phyloP scores from a whole-genome alignment of 2,329 filamentous ascomycete genomes.

The Grosmannia clavigera region DNA sequence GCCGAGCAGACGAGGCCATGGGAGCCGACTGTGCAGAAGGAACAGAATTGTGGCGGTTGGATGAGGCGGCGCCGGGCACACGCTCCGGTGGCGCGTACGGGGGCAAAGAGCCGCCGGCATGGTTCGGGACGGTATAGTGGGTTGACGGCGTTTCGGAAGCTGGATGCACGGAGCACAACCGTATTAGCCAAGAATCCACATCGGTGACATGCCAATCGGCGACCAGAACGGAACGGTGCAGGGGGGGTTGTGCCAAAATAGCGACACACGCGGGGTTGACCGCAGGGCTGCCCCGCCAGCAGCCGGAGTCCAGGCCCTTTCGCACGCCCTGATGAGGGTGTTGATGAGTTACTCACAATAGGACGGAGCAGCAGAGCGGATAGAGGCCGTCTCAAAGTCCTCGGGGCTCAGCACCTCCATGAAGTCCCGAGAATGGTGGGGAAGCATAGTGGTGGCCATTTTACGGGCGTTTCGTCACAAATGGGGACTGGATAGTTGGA shows the following conservation, averaged over 20 bases:
- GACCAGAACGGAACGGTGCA: background rate
- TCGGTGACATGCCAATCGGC: background rate
- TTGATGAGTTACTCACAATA: slow-evolving; percentile 39
- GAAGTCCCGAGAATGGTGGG: slow-evolving; percentile 8
- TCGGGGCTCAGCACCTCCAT: slow-evolving; percentile 25
- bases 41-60: slow-evolving; percentile 3
- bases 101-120: slow-evolving; percentile 29
- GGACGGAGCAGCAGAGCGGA: slow-evolving; percentile 55
- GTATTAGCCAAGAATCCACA: background rate
- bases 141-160: slow-evolving; percentile 55
- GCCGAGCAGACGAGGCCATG: background rate
- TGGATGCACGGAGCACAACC: slow-evolving; percentile 15
- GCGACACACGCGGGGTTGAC: background rate
- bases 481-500: background rate
- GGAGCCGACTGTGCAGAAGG: background rate
- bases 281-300: background rate
- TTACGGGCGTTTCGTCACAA: background rate
- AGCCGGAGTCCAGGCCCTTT: background rate
- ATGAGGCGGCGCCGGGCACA: background rate
- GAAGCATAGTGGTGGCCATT: slow-evolving; percentile 4
- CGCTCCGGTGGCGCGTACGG: slow-evolving; percentile 36
- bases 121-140: slow-evolving; percentile 37
- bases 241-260: background rate
- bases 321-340: background rate
- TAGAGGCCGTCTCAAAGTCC: slow-evolving; percentile 56